A percentile compares a stretch with the other conserved stretches of the same genome.
Conservation (phyloP, 192 early-diverging fungal genomes). For the Backusella parvicylindrica region DNA sequence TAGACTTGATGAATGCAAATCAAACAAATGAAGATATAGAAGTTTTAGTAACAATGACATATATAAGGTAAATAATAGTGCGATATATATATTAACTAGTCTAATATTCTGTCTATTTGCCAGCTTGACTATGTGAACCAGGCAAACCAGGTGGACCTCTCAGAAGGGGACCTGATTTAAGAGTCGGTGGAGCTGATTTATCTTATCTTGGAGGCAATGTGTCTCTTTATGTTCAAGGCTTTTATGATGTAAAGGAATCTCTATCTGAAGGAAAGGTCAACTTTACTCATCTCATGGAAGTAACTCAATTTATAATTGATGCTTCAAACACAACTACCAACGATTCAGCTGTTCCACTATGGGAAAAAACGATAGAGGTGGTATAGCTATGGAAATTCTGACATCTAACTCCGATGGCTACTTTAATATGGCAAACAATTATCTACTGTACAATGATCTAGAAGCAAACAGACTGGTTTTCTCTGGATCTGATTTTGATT, state of each 20-base stretch:
- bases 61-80: background rate
- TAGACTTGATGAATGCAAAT: background rate
- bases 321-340: background rate
- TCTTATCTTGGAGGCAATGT: conserved; percentile 3
- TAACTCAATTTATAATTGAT: background rate
- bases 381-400: conserved; percentile 17
- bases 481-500: conserved; percentile 14
- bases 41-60: background rate
- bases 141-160: background rate
- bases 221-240: background rate
- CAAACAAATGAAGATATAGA: background rate
- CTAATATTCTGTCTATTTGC: background rate
- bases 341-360: background rate
- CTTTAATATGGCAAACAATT: conserved; percentile 14
- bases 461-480: background rate
- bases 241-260: background rate
- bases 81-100: background rate
- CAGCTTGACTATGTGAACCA: background rate
- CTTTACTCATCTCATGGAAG: background rate
- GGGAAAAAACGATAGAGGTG: conserved; percentile 1
- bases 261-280: background rate
- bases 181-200: background rate
- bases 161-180: background rate
- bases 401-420: conserved; percentile 17
- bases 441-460: conserved; percentile 16